Evolutionary conservation across 2,329 filamentous ascomycete genomes (phyloP), one percentile per base, ranked within the genome.

Genomic region (Zasmidium citrigriseum): DNA sequence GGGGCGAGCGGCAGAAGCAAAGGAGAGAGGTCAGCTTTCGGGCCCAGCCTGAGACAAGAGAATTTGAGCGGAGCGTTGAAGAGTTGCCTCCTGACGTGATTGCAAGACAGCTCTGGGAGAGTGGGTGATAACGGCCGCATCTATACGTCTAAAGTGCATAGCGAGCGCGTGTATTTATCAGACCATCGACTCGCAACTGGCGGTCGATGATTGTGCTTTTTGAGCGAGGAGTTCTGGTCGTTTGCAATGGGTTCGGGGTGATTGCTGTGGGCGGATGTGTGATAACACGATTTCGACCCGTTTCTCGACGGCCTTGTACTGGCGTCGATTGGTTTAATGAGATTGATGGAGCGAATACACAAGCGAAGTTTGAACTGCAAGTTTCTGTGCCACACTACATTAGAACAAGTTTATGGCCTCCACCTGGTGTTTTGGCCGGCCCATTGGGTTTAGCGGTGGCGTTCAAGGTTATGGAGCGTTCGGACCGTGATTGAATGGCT

Each of bases 1-100:
- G 34, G 34, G 34, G 12, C 34, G 34, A 41, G 34, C 34, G 34
- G 18, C 34, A 41, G 34, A 59, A 57, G 47, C 54, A 48, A 16
- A 64, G 61, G 48, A 54, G 68, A 10, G 65, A 67, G 24, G 66
- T 70, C 38, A 67, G 64, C 41, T 69, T 70, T 44, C 67, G 65
- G 14, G 56, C 58, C 4, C 57, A 58, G 46, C 62, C 64, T n/a
- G 52, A 65, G 53, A 59, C 47, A 29, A 51, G 64, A 41, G 59
- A 67, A 24, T 54, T 57, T 45, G 58, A 65, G 41, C 52, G 27
- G 4, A 49, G 47, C 22, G 52, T 51, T n/a, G 64, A 62, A 2
- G 60, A 63, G 21, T 25, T 54, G 47, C 60, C 57, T n/a, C 60
- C 63, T 1, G 64, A 66, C 49, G 58, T 47, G 22, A 65, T 70